Evolutionary conservation across 345 rosid genomes (phyloP).

Genomic region (Euphorbia pulcherrima): DNA sequence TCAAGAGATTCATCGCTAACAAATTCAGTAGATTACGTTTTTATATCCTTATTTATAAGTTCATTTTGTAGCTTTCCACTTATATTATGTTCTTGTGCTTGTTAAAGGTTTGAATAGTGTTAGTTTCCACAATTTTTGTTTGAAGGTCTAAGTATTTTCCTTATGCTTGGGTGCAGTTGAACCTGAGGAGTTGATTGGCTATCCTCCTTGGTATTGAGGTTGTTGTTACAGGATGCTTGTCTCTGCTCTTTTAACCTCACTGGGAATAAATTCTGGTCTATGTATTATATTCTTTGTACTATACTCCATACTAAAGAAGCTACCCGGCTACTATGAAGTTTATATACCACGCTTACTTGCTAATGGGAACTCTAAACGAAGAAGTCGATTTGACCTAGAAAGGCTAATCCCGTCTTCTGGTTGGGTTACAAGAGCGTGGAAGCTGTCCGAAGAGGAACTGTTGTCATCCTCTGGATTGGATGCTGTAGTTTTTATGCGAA

Average conservation of each 20-base stretch:
- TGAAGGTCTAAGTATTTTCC: not conserved
- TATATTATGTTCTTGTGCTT: not conserved
- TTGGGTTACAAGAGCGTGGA: slow-evolving; percentile 78
- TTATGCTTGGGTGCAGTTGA: slow-evolving; percentile 22
- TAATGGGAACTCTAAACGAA: slow-evolving; percentile 49
- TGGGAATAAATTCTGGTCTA: slow-evolving; percentile 79
- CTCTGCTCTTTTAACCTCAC: slow-evolving; percentile 85
- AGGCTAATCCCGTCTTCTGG: slow-evolving; percentile 78
- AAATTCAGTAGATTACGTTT: not conserved
- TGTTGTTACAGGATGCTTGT: slow-evolving; percentile 53
- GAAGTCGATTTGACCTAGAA: slow-evolving; percentile 60
- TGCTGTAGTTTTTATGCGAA: slow-evolving; percentile 74
- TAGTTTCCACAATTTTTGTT: not conserved
- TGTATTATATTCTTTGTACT: slow-evolving; percentile 62
- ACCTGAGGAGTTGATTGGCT: slow-evolving; percentile 2
- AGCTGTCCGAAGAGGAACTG: slow-evolving; percentile 60
- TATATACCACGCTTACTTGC: slow-evolving; percentile 70
- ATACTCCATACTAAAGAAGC: slow-evolving; percentile 79
- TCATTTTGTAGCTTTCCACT: not conserved
- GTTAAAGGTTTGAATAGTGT: not conserved
- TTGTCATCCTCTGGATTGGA: slow-evolving; percentile 69
- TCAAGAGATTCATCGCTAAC: not conserved
- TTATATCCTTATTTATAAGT: not conserved
- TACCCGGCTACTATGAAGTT: slow-evolving; percentile 62
- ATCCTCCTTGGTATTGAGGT: slow-evolving; percentile 14